Evolutionary conservation across 768 basidiomycete genomes (phyloP), one percentile per base, ranked within the genome.

Genomic region (Kwoniella mangroviensis): DNA sequence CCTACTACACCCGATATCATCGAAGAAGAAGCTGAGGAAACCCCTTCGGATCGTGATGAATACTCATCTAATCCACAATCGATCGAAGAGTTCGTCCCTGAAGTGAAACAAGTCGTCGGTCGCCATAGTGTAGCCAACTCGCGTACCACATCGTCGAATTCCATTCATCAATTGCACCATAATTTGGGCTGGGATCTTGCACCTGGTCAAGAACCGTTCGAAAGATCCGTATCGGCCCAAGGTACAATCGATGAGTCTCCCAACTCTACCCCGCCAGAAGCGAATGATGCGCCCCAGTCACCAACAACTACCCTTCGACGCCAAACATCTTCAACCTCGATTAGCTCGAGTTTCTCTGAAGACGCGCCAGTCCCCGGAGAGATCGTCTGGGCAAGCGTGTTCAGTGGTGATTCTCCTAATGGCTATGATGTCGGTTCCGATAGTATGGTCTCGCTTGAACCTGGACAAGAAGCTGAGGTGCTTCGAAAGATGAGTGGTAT

Each of bases 401-500:
- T 69, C 24, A 60, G 58, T 6, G n/a, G 41, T 19, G n/a, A 17
- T 21, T 24, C 52, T 11, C 52, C 57, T n/a, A 13, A 42, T 10
- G 56, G 43, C 24, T 54, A 24, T n/a, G 67, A 64, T 17, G 42
- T 63, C 21, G 66, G 49, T 54, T 17, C 45, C 24, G 65, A 63
- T 56, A 41, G 22, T 21, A 41, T 43, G 58, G 19, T n/a, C 13
- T 26, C 45, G 15, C 63, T 28, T 10, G 62, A 51, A 21, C 53
- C 69, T 6, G 41, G 34, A 15, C 9, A 62, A 6, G 53, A 62
- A 51, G 52, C 58, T 19, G 68, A 65, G 7, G 43, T 68, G 4
- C 60, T 78, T 7, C 22, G 64, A 21, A 61, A 75, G 40, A 21
- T 74, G 52, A 68, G 71, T 62, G 76, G 75, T 19, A 17, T 81